Percentiles rank a stretch among this genome's conserved stretches.
Conservation (phyloP, 2,329 filamentous ascomycete genomes). For the Calonectria naviculata region DNA sequence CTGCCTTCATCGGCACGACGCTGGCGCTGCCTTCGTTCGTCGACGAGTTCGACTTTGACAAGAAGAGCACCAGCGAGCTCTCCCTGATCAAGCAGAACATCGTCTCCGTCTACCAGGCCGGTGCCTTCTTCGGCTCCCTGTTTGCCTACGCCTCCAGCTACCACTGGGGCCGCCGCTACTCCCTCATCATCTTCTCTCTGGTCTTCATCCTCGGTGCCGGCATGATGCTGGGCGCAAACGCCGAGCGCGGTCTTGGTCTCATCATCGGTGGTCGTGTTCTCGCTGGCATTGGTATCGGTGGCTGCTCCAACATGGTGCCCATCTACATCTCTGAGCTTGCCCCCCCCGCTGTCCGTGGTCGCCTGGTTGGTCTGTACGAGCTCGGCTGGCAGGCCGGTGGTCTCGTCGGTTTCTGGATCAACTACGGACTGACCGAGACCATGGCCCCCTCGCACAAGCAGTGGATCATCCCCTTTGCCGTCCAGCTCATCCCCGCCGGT, state of each 20-base stretch:
- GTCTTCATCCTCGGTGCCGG: conserved; percentile 79
- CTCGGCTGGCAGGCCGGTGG: conserved; percentile 74
- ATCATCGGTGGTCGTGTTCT: conserved; percentile 72
- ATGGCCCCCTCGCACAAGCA: conserved; percentile 60
- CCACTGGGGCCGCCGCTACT: conserved; percentile 74
- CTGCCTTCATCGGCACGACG: conserved; percentile 83
- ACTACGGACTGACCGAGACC: conserved; percentile 69
- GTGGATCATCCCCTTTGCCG: conserved; percentile 73
- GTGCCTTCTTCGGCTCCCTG: conserved; percentile 84
- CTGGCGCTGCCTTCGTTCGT: conserved; percentile 77
- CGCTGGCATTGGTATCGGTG: conserved; percentile 72
- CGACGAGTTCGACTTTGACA: conserved; percentile 72
- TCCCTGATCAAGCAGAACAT: conserved; percentile 78
- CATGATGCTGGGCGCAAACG: conserved; percentile 76
- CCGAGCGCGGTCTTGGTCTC: conserved; percentile 70
- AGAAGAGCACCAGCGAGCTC: conserved; percentile 58
- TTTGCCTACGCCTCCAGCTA: conserved; percentile 74
- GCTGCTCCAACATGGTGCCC: conserved; percentile 71
- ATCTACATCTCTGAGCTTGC: conserved; percentile 71
- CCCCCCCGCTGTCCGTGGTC: conserved; percentile 72
- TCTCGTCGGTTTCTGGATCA: conserved; percentile 74
- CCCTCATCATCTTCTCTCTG: conserved; percentile 68
- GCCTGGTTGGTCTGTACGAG: conserved; percentile 75
- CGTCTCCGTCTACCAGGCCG: conserved; percentile 84
- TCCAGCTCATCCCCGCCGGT: conserved; percentile 76